Evolutionary conservation across 176 grass and related monocot genomes (phyloP), one percentile per base, ranked within the genome.

Genomic region (Urochloa ruziziensis): DNA sequence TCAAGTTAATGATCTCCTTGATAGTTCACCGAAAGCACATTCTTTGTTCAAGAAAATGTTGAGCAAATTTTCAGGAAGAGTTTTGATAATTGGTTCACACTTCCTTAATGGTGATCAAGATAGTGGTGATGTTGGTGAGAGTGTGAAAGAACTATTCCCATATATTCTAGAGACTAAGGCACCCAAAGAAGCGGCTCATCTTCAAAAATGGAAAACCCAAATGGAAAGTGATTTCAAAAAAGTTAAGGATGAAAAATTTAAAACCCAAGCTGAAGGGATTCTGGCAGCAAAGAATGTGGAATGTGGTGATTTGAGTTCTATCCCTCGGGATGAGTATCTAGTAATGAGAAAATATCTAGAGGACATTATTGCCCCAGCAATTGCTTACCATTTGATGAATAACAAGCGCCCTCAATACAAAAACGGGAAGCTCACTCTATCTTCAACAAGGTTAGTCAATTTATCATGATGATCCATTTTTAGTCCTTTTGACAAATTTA

Each of bases 371-470:
- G 21, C 89, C 30, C 85, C 93, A 33, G 85, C 91, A 59, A 79
- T 98, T 58, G 94, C 96, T 54, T 90, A 90, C 30, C 91, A 98
- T 87, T 88, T 98, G 80, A 94, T 90, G 85, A 88, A 93, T 89
- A 88, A 80, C 46, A 93, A 92, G 62, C 87, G 90, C 47, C 91
- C 89, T 75, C 77, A 92, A 73, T 98, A 95, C 68, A 93, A 86
- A 85, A 91, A 90, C 32, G 93, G 91, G 51, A 98, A 89, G 80
- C 93, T 98, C 47, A 36, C 95, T 84, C 87, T 98, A 76, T 90
- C 93, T 84, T 90, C 91, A 27, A 82, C 86, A 17, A 95, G 96
- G 96, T 98, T 34, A n/a, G 70, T 75, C 80, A 74, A 36, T 81
- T 82, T 71, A 80, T 46, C 10, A 72, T 70, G 28, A 56, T 34